Conservation (phyloP, 345 rosid genomes). For the Punica granatum region DNA sequence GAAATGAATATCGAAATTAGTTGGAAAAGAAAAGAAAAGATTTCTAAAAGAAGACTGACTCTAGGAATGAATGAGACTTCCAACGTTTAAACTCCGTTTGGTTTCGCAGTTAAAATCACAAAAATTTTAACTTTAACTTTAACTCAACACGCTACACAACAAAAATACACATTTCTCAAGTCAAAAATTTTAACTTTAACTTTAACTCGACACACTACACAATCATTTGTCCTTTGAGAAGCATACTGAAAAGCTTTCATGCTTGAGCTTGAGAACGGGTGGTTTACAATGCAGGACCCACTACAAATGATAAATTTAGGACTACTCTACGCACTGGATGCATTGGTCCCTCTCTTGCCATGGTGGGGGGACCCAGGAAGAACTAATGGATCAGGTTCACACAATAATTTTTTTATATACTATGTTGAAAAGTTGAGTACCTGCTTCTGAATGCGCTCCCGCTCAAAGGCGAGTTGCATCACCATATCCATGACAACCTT, state of each 20-base stretch:
- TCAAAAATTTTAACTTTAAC: no score
- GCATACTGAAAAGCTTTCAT: not conserved
- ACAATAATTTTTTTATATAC: not conserved
- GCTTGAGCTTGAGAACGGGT: not conserved
- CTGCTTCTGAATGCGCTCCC: slow-evolving; percentile 81
- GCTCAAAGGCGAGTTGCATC: slow-evolving; percentile 54
- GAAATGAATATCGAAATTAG: not conserved
- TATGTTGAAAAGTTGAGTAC: slow-evolving; percentile 20
- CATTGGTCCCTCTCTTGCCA: not conserved
- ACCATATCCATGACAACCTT: slow-evolving; percentile 67
- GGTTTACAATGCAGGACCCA: no score
- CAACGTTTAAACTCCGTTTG: no score
- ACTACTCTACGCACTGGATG: not conserved
- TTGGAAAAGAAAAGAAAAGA: not conserved
- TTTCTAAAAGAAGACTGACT: not conserved
- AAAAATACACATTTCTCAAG: no score
- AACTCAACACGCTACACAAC: no score
- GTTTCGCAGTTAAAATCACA: no score
- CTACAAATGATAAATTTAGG: not conserved
- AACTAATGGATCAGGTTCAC: not conserved
- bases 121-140: no score
- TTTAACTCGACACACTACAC: no score
- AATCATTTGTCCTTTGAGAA: no score
- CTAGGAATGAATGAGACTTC: not conserved
- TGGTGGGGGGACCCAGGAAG: not conserved